Evolutionary conservation across 2,329 filamentous ascomycete species (phyloP), one percentile per base, ranked within the genome.

Genomic region (Stachybotrys elegans): DNA sequence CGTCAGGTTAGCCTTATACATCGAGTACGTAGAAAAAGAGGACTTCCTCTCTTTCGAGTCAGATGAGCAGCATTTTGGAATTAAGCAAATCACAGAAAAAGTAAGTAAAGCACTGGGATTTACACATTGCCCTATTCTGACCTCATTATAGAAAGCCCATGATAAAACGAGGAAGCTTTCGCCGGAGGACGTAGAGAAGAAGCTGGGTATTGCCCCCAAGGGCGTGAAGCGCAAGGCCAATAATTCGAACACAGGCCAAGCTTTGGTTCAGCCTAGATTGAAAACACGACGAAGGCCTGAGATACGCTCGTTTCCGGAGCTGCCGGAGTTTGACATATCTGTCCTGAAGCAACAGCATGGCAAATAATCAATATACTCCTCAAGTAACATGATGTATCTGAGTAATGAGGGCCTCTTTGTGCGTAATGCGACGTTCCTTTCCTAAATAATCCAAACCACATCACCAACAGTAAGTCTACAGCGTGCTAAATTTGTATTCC

Each of bases 121-220:
- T 29, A 29, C 25, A 29, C 25, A 29, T 29, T 29, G 14, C 25
- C 25, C 8, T 29, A 29, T 14, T 35, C 32, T 35, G 17, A 35
- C 32, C 12, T 35, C 12, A 35, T 35, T 13, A 35, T 29, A 35
- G 32, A 35, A 35, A 35, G 12, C 16, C 7, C 32, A 35, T 13
- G 12, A n/a, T 35, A 35, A 35, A 19, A 35, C 32, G 12, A 35
- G 32, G 32, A 35, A 35, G 12, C 17, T n/a, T 35, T 35, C 32
- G 32, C 32, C 32, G 12, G 32, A 35, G 17, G 32, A 35, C 32
- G 32, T 35, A 35, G 32, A 35, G 32, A 35, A 35, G 32, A 35
- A 35, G 32, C 32, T 35, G 32, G 17, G 17, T 35, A 35, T 13
- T 19, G 9, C 32, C 12, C 32, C 12, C 32, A 35, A 35, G 32